Evolutionary conservation across 2,329 filamentous ascomycete species (phyloP), one percentile per base, ranked within the genome.

Genomic region (Lecanoromycetidae sp.): DNA sequence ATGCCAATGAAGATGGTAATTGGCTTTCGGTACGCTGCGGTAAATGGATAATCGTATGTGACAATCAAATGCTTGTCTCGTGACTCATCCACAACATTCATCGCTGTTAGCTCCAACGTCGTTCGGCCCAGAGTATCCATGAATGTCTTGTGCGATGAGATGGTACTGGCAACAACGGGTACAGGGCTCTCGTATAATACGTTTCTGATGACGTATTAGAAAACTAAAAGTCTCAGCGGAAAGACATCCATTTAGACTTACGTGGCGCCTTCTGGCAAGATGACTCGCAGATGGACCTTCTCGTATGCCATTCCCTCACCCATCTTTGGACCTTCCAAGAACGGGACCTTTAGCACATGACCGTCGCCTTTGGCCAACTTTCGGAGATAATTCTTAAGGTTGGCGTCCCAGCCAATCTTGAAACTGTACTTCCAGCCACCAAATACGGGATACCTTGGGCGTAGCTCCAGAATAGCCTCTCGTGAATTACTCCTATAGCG

Each of bases 381-480:
- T 57, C 86, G 80, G 55, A 98, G 63, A 63, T 85, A 91, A 48
- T 76, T 77, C 58, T 79, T 79, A 23, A 93, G 73, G 55, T 94
- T 79, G 44, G 84, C 81, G 68, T 96, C 93, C 91, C 91, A 98
- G 56, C 91, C 91, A 48, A 96, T 80, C 50, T 84, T 86, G 71
- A 96, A 98, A 55, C 85, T 91, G 67, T 95, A 96, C 66, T 94
- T 94, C 91, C 91, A 98, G 51, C 86, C 87, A 51, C 91, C 91
- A 59, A 95, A 98, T 20, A 98, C 65, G n/a, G 91, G 91, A 65
- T 94, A 98, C 44, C 91, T 79, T 17, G 91, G 91, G 72, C 88
- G 91, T 53, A 95, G 74, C 65, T 95, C 88, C 23, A 98, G 75
- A 34, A 82, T 70, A n/a, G 85, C 82, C 65, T 90, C 84, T 19